These are phyloP conservation scores for Setaria italica DNA, from an alignment of 202 grass and related monocot genomes.

Conservation along the genomic window DNA sequence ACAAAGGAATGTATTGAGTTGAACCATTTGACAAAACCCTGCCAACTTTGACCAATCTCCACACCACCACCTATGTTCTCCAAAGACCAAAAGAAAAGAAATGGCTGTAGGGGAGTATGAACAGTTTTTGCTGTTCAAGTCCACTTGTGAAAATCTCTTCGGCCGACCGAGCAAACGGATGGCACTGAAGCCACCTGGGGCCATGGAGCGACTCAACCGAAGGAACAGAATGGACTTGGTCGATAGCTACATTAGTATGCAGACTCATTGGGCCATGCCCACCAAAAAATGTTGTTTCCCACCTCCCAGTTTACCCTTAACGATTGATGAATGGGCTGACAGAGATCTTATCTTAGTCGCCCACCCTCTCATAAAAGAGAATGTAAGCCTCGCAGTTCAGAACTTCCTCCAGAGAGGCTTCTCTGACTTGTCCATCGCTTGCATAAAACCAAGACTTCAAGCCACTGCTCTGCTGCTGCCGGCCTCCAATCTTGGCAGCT, in stretches of 20 bases:
- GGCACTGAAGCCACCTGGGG: conserved; percentile 1
- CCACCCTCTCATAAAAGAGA: conserved; percentile 85
- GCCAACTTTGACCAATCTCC: conserved; percentile 39
- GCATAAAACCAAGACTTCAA: conserved; percentile 81
- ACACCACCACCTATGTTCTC: conserved; percentile 33
- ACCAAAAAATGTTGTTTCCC: conserved; percentile 8
- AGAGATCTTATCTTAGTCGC: conserved; percentile 32
- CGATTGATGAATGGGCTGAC: not conserved
- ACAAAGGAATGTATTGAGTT: conserved; percentile 12
- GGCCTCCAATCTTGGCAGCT: conserved; percentile 60
- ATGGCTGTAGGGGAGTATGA: conserved; percentile 33
- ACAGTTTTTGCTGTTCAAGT: conserved; percentile 36
- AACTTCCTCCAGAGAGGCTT: conserved; percentile 74
- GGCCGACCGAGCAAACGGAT: conserved; percentile 15
- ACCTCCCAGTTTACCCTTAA: not conserved
- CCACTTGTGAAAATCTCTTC: conserved; percentile 41
- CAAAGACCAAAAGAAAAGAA: conserved; percentile 22
- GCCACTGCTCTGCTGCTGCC: conserved; percentile 40
- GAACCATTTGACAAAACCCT: conserved; percentile 19
- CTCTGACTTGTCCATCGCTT: conserved; percentile 79
- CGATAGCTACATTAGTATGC: conserved; percentile 11
- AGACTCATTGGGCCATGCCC: not conserved
- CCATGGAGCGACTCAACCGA: not conserved
- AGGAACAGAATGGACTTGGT: conserved; percentile 43
- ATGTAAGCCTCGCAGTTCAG: conserved; percentile 85